Evolutionary conservation across 2,329 filamentous ascomycete genomes (phyloP), one percentile per base, ranked within the genome.

Genomic region (Colletotrichum tropicicola): DNA sequence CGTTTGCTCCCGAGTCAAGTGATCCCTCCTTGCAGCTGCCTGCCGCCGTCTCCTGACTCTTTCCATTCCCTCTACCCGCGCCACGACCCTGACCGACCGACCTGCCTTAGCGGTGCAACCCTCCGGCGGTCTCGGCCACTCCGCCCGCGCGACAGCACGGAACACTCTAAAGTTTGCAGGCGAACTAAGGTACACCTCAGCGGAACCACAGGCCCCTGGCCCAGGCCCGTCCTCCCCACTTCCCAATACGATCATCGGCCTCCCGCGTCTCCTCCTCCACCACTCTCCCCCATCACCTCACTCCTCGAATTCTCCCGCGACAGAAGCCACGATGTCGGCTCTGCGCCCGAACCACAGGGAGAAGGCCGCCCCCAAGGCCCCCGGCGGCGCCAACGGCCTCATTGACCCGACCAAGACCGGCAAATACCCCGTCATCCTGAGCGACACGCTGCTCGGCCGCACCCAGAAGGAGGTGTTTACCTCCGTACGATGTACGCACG

Each of bases 361-460:
- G 17, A 68, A 65, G 60, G 66, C 59, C 12, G 44, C 45, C n/a
- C 59, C 59, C 32, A 67, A 62, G 41, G 51, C 28, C 23, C 6
- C 30, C 23, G 65, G 58, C 25, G 58, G 45, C 32, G 35, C 12
- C 21, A 57, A 76, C 73, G 79, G 74, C 69, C 72, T 83, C 58
- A 82, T 90, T 63, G 87, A 90, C 75, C 85, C 87, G 66, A 88
- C 87, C 58, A 85, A 87, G 75, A 79, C 81, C 63, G 87, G 82
- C 62, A 87, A 87, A 72, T 91, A 90, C 71, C 88, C 87, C 52
- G 84, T 91, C 59, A 82, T 90, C 48, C 80, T 91, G 45, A 89
- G 88, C 73, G 88, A 90, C 70, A 84, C 85, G 27, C 78, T 91
- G 30, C 77, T 89, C 35, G 85, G 85, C 43, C 86, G 84, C 67